Conservation (phyloP, 306 rosid genomes). For the apple (Malus domestica) region ASM211411v1 NC_041789.1:20242501-20243000, state of each 20-base stretch:
- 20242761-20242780: neutral
- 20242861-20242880: conserved; percentile 15
- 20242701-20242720: conserved; percentile 75
- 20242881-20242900: conserved; percentile 24
- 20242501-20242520: neutral
- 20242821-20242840: neutral
- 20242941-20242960: conserved; percentile 32
- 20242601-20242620: conserved; percentile 48
- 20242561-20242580: conserved; percentile 13
- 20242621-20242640: conserved; percentile 69
- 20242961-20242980: conserved; percentile 35
- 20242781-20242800: neutral
- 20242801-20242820: neutral
- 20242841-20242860: conserved; percentile 21
- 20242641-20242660: conserved; percentile 75
- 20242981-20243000: conserved; percentile 48
- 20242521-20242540: neutral
- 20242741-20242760: neutral
- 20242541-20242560: neutral
- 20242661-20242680: conserved; percentile 71
- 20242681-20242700: conserved; percentile 73
- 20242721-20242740: conserved; percentile 25
- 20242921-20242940: conserved; percentile 40
- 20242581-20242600: conserved; percentile 76
- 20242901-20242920: conserved; percentile 35